phyloP scores from a whole-genome alignment of 2,329 filamentous ascomycete genomes.

The Clarireedia hainanense region DNA sequence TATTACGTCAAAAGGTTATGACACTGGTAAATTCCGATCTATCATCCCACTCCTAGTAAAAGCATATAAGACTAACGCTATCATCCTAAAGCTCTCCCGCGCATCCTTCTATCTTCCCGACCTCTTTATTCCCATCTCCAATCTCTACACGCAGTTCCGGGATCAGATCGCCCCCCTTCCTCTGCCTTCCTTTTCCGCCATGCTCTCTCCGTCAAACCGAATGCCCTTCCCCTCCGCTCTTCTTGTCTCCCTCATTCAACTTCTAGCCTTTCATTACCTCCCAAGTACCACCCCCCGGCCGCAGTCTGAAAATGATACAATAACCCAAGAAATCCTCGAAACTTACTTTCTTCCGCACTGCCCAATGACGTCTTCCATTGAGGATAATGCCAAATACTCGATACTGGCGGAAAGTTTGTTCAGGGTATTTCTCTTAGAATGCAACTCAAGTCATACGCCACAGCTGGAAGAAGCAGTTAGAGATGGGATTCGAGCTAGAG shows the following conservation, averaged over 20 bases:
- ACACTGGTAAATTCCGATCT: conserved; percentile 18
- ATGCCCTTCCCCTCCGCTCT: conserved; percentile 31
- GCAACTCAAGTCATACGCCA: conserved; percentile 20
- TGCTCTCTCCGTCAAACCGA: conserved; percentile 33
- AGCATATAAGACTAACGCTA: not conserved
- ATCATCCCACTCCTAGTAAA: not conserved
- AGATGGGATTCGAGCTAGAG: conserved; percentile 43
- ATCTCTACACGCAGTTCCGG: conserved; percentile 42
- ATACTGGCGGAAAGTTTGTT: conserved; percentile 47
- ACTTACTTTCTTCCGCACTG: conserved; percentile 45
- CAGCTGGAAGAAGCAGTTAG: conserved; percentile 39
- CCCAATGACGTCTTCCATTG: conserved; percentile 37
- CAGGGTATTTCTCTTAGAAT: conserved; percentile 35
- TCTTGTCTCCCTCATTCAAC: conserved; percentile 43
- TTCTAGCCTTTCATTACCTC: conserved; percentile 42
- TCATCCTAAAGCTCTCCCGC: conserved; percentile 21
- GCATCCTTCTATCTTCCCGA: conserved; percentile 33
- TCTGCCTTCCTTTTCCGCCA: conserved; percentile 32
- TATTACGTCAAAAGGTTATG: conserved; percentile 25
- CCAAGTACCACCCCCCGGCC: conserved; percentile 28
- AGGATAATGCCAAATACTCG: conserved; percentile 51
- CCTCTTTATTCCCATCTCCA: conserved; percentile 38
- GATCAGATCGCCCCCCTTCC: conserved; percentile 32
- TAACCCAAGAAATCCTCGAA: conserved; percentile 43
- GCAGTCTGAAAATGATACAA: conserved; percentile 29